phyloP scores from a whole-genome alignment of 352 stramenopile genomes.

The Peronospora destructor region DNA sequence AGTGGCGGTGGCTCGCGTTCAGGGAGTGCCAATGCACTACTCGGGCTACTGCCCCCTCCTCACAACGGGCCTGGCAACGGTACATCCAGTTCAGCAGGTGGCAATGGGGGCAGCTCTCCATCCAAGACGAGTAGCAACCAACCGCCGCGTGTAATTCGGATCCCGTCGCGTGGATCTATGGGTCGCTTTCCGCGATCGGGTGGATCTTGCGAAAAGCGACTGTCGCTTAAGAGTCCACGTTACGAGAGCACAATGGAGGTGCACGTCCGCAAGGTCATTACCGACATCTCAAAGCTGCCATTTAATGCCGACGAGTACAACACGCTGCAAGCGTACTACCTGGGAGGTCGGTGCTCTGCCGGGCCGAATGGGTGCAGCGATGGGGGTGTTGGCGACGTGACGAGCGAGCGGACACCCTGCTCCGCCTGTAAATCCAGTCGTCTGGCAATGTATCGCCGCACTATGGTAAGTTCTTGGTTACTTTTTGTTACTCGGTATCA shows the following conservation, averaged over 20 bases:
- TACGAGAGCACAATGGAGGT: conserved; percentile 72
- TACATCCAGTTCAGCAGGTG: conserved; percentile 15
- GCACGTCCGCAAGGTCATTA: conserved; percentile 59
- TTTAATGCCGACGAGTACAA: conserved; percentile 64
- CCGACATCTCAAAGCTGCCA: conserved; percentile 50
- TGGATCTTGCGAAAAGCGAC: conserved; percentile 34
- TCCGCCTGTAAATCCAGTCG: conserved; percentile 42
- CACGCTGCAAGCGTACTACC: conserved; percentile 53
- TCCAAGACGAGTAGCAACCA: conserved; percentile 37
- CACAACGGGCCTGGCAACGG: conserved; percentile 24
- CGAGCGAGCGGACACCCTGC: conserved; percentile 27
- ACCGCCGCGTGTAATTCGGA: conserved; percentile 36
- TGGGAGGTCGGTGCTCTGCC: conserved; percentile 39
- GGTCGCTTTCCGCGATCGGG: conserved; percentile 28
- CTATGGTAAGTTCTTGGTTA: conserved; percentile 37
- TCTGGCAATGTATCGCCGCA: conserved; percentile 46
- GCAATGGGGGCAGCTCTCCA: conserved; percentile 22
- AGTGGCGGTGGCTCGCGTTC: conserved; percentile 26
- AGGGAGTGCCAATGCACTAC: conserved; percentile 34
- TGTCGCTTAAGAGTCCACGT: conserved; percentile 60
- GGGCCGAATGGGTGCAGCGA: conserved; percentile 26
- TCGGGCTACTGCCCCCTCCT: conserved; percentile 32
- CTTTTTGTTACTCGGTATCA: background rate
- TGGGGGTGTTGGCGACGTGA: conserved; percentile 19
- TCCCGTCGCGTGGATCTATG: conserved; percentile 39